phyloP scores from a whole-genome alignment of 139 green algal species.

The Mesostigma viride region DNA sequence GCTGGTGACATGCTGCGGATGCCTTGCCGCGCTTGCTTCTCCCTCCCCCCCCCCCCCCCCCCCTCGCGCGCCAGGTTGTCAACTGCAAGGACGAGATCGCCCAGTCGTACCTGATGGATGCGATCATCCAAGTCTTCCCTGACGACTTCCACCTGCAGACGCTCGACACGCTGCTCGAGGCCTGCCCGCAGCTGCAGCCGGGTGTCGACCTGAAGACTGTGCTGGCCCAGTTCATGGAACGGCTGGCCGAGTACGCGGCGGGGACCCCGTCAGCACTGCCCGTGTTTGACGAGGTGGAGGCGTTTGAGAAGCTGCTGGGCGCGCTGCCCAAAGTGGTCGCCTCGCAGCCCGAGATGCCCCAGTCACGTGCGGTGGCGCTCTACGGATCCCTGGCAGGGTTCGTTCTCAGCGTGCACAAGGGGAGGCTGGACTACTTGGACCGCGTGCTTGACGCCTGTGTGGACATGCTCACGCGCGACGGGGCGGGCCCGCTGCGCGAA shows the following conservation, averaged over 20 bases:
- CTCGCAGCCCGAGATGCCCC: conserved; percentile 52
- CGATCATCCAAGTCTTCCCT: conserved; percentile 70
- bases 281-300: conserved; percentile 46
- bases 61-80: conserved; percentile 57
- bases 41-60: background rate
- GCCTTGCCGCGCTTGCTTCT: too few species aligned
- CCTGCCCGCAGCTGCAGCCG: conserved; percentile 68
- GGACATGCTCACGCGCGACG: background rate
- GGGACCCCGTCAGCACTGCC: conserved; percentile 15
- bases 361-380: conserved; percentile 51
- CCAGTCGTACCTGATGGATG: conserved; percentile 98
- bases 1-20: too few species aligned
- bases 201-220: conserved; percentile 34
- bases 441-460: conserved; percentile 34
- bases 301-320: conserved; percentile 59
- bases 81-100: conserved; percentile 92
- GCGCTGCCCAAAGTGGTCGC: conserved; percentile 43
- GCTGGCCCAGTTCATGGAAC: conserved; percentile 17
- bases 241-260: conserved; percentile 14
- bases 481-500: conserved; percentile 17
- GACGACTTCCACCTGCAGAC: conserved; percentile 92
- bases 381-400: conserved; percentile 74
- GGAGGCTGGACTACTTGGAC: conserved; percentile 58
- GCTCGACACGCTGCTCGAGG: conserved; percentile 64
- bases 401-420: conserved; percentile 28